Base-by-base conservation (phyloP, 352 stramenopile genomes). In the Globisporangium canariense region DNA sequence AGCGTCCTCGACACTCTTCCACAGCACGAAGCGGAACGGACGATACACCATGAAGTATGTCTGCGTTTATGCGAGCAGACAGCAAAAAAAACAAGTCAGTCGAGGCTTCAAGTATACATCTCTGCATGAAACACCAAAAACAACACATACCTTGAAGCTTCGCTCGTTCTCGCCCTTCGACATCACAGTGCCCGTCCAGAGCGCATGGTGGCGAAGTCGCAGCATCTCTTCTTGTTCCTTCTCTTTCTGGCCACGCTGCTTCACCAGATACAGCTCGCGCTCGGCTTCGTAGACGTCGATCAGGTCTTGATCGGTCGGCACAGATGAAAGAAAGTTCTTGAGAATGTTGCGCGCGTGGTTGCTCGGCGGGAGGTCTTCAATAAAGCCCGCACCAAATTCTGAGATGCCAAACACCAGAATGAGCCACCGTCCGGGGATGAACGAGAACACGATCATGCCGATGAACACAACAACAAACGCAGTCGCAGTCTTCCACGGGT, bases 401-500 rank as follows among this genome's bases (percentile, higher is more conserved):
- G 75, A 86, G 47, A 93, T 43, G 0, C 86, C 86, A 63, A 89
- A 89, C 3, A 88, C 25, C 14, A 95, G 67, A 49, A 95, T 77
- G 14, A 90, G 72, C 83, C 86, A 95, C 13, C 86, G 78, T 1
- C 80, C 80, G 36, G 77, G 83, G 36, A 95, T 64, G 34, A 93
- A 67, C 9, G 80, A 86, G 40, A 90, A 88, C 18, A 95, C 60
- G 3, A 93, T 32, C 13, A 76, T 65, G 36, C 75, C 73, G 45
- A 79, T 62, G 2, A 81, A 64, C 4, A 93, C 71, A 10, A 75
- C 70, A 10, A 62, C 65, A 34, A 93, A 89, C 34, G 86, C 79
- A 0, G 81, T 69, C 9, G 72, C 84, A 45, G 86, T 93, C 61
- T 95, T 95, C 86, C 86, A 95, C 30, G 86, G 86, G 57, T 95